phyloP scores from a whole-genome alignment of 2,329 filamentous ascomycete genomes.

The Microdochium paspali region DNA sequence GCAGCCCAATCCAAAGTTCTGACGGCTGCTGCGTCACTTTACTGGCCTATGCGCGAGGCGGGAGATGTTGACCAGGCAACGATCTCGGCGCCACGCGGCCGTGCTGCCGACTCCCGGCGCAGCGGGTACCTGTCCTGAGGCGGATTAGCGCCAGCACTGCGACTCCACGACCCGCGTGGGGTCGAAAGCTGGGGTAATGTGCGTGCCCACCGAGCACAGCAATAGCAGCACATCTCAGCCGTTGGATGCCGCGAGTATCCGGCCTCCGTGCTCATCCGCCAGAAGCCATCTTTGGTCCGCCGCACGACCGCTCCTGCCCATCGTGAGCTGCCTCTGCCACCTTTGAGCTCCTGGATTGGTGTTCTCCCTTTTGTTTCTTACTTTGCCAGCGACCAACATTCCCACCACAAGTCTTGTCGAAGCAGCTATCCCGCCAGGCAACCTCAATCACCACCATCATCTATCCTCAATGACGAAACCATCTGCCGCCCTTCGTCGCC shows the following conservation, averaged over 20 bases:
- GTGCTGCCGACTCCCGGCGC: neutral
- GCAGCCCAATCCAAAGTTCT: neutral
- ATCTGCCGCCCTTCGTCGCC: conserved; percentile 9
- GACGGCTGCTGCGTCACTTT: neutral
- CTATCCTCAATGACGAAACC: conserved; percentile 12
- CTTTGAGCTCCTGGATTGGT: conserved; percentile 4
- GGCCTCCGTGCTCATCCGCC: neutral
- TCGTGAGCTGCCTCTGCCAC: too few species aligned
- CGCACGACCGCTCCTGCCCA: conserved; percentile 1
- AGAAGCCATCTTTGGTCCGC: neutral
- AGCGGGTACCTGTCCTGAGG: neutral
- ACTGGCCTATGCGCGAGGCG: neutral
- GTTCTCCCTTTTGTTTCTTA: too few species aligned
- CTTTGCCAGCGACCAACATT: too few species aligned
- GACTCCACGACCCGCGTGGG: neutral
- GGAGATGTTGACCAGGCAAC: neutral
- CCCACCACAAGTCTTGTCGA: too few species aligned
- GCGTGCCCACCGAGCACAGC: too few species aligned
- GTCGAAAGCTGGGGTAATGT: neutral
- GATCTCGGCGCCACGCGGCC: neutral
- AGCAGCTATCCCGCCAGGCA: too few species aligned
- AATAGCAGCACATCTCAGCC: too few species aligned
- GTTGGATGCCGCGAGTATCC: conserved; percentile 10
- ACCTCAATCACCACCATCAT: neutral
- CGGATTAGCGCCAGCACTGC: neutral